Evolutionary conservation across 2,329 filamentous ascomycete genomes (phyloP).

Genomic region (Penicillium sp.): DNA sequence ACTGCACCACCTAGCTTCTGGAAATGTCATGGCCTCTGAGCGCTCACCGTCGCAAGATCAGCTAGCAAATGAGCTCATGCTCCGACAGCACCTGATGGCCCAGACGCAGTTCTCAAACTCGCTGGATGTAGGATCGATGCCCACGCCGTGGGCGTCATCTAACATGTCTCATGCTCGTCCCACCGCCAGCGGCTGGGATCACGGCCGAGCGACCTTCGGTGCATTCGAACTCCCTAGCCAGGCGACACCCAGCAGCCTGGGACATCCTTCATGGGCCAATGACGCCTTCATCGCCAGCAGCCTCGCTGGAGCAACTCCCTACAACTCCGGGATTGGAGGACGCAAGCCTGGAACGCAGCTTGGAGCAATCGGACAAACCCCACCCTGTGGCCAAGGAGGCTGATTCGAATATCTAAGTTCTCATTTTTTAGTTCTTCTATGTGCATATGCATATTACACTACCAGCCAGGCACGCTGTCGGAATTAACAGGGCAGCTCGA

Average conservation of each 20-base stretch:
- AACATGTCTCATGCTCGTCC: slow-evolving; percentile 16
- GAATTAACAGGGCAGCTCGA: not conserved
- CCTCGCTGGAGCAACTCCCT: slow-evolving; percentile 25
- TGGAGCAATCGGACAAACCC: slow-evolving; percentile 47
- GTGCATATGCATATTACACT: slow-evolving; percentile 9
- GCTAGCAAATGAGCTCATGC: slow-evolving; percentile 27
- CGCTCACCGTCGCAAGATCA: slow-evolving; percentile 26
- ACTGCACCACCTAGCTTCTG: slow-evolving; percentile 13
- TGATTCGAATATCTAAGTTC: slow-evolving; percentile 29
- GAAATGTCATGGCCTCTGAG: slow-evolving; percentile 14
- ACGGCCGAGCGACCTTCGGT: slow-evolving; percentile 16
- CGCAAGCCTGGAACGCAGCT: slow-evolving; percentile 35
- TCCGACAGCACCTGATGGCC: slow-evolving; percentile 28
- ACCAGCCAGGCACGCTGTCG: slow-evolving; percentile 1
- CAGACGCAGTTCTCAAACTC: slow-evolving; percentile 25
- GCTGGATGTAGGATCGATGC: slow-evolving; percentile 21
- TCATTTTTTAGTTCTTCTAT: slow-evolving; percentile 5
- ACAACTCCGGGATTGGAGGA: slow-evolving; percentile 23
- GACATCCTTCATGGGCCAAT: slow-evolving; percentile 35
- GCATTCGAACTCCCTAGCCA: slow-evolving; percentile 27
- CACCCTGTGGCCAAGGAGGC: slow-evolving; percentile 50
- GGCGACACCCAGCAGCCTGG: slow-evolving; percentile 26
- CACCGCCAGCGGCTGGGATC: slow-evolving; percentile 26
- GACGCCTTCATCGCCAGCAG: slow-evolving; percentile 38
- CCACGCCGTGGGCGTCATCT: slow-evolving; percentile 26